Conservation (phyloP, 768 basidiomycete genomes). For the Tephrocybe sp. region DNA sequence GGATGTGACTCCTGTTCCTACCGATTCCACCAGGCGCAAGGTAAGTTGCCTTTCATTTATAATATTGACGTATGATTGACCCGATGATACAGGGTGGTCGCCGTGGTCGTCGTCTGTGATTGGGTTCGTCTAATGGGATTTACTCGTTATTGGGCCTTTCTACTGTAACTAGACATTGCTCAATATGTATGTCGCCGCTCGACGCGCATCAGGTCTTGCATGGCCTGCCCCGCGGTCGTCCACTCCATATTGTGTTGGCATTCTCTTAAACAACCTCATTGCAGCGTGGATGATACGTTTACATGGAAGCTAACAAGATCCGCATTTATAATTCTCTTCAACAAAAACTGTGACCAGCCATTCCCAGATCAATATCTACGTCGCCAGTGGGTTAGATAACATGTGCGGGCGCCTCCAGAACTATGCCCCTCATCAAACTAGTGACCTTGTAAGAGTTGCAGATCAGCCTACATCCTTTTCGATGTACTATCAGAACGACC, state of each 20-base stretch:
- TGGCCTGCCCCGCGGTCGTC: slow-evolving; percentile 82
- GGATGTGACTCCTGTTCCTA: slow-evolving; percentile 97
- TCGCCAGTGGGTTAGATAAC: no score
- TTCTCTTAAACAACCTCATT: no score
- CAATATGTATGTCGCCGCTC: slow-evolving; percentile 76
- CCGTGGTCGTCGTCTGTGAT: slow-evolving; percentile 93
- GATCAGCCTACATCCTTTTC: no score
- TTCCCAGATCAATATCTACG: no score
- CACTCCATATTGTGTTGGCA: slow-evolving; percentile 32
- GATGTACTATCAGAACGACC: no score
- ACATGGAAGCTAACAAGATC: no score
- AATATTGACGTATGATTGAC: background rate
- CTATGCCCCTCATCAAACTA: no score
- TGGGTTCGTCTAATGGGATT: slow-evolving; percentile 10
- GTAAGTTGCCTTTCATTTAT: slow-evolving; percentile 40
- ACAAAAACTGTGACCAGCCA: no score
- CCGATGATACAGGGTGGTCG: slow-evolving; percentile 80
- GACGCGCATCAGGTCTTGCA: slow-evolving; percentile 76
- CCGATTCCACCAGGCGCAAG: slow-evolving; percentile 97
- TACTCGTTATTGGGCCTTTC: slow-evolving; percentile 12
- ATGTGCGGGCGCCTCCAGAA: no score
- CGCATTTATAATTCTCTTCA: no score
- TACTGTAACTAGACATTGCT: slow-evolving; percentile 25
- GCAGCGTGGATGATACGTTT: no score
- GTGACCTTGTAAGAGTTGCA: no score